Evolutionary conservation across 2,329 filamentous ascomycete species (phyloP).

Genomic region (Paradendryphiella salina): DNA sequence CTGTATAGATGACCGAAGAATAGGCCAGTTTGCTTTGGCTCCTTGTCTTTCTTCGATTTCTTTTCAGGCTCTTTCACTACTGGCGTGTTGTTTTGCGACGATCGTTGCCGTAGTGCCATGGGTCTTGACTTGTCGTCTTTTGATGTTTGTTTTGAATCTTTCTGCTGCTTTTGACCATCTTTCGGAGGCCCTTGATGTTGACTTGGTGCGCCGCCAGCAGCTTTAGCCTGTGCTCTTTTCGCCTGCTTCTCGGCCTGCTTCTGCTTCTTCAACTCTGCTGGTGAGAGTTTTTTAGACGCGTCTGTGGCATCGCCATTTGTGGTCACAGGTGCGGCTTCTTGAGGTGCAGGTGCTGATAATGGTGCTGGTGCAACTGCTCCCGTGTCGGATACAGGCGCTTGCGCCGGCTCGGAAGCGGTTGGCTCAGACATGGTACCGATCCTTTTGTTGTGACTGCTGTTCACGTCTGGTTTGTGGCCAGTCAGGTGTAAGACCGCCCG

Average conservation of each 20-base stretch:
- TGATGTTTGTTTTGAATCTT: conserved; percentile 40
- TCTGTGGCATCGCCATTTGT: conserved; percentile 30
- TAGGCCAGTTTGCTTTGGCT: conserved; percentile 59
- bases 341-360: conserved; percentile 14
- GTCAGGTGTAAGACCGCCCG: conserved; percentile 4
- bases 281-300: conserved; percentile 62
- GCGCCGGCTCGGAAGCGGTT: conserved; percentile 21
- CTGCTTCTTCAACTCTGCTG: conserved; percentile 83
- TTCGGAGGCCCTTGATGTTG: conserved; percentile 42
- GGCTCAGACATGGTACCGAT: conserved; percentile 33
- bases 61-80: conserved; percentile 37
- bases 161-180: conserved; percentile 42
- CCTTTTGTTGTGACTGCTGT: neutral
- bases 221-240: conserved; percentile 72
- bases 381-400: conserved; percentile 11
- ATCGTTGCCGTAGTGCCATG: conserved; percentile 38
- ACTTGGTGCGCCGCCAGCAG: conserved; percentile 38
- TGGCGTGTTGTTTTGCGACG: conserved; percentile 36
- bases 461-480: conserved; percentile 7
- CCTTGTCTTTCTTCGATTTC: conserved; percentile 39
- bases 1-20: conserved; percentile 78
- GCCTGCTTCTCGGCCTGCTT: conserved; percentile 92
- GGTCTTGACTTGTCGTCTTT: conserved; percentile 42
- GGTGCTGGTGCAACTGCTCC: conserved; percentile 14
- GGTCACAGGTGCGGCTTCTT: conserved; percentile 17